Evolutionary conservation across 345 rosid species (phyloP), one percentile per base, ranked within the genome.

Genomic region (Populus nigra): DNA sequence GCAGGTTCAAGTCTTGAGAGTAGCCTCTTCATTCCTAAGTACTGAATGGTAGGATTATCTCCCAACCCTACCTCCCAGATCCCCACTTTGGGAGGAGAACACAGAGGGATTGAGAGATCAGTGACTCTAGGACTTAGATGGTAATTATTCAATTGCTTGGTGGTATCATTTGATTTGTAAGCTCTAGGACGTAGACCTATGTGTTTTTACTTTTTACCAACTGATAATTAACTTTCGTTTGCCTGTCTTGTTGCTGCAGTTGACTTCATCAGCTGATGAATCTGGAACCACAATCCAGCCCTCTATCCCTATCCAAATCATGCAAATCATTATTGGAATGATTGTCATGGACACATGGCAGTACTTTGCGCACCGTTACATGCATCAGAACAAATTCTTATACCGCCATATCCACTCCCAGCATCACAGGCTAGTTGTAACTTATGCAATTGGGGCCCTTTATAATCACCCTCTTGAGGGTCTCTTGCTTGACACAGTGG

Each of bases 291-390:
- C 77, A 45, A 71, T 70, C 49, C 95, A 91, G 79, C 91, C 92
- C 4, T 81, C 91, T 0, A 65, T 87, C 76, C 81, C 70, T 36
- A 53, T 84, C 79, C 95, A 87, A 74, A 68, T 83, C 61, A 22
- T 87, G 82, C 92, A 91, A 78, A 77, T 89, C 69, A 36, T 87
- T 41, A 67, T 88, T 45, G 92, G 89, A 65, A 89, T 91, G 92
- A 77, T 91, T 55, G 87, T 89, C 50, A 88, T 89, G 90, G 94
- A 91, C 76, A 86, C 92, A 7, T 91, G 92, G 89, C 91, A 89
- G 77, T 91, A 91, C 71, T 91, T 91, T 81, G 89, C 87, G 68
- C 92, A 91, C 68, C 87, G 92, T 2, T 91, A 86, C 67, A 89
- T 91, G 92, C 94, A 91, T 80, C 92, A 86, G 77, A 91, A 91